Evolutionary conservation across 768 basidiomycete species (phyloP).

Genomic region (Rhizopogon roseolus): DNA sequence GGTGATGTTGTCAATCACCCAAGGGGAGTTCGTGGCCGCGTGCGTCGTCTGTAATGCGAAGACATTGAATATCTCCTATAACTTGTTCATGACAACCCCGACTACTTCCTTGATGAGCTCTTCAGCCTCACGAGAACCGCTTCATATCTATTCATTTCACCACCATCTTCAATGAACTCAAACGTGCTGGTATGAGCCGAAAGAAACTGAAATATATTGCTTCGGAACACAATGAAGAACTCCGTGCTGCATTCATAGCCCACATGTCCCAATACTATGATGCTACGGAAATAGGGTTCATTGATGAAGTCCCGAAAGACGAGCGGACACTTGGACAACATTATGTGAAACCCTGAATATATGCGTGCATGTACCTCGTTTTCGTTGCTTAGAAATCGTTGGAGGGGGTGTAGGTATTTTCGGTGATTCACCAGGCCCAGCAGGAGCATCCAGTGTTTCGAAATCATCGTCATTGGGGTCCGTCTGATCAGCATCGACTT

Average conservation of each 20-base stretch:
- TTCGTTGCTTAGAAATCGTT: background rate
- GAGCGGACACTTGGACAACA: slow-evolving; percentile 17
- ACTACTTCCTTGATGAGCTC: slow-evolving; percentile 20
- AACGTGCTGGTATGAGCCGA: slow-evolving; percentile 13
- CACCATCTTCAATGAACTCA: slow-evolving; percentile 18
- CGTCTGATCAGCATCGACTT: no score
- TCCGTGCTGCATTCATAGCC: slow-evolving; percentile 11
- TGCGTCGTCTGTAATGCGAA: no score
- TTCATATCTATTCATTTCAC: slow-evolving; percentile 10
- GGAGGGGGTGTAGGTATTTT: background rate
- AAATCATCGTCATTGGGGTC: background rate
- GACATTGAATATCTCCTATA: slow-evolving; percentile 9
- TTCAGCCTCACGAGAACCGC: background rate
- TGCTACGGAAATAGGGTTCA: slow-evolving; percentile 9
- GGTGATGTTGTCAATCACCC: no score
- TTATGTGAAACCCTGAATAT: slow-evolving; percentile 6
- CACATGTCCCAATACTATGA: slow-evolving; percentile 17
- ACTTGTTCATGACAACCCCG: slow-evolving; percentile 15
- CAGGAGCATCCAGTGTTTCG: background rate
- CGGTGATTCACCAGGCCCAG: background rate
- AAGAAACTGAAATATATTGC: slow-evolving; percentile 21
- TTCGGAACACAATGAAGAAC: slow-evolving; percentile 12
- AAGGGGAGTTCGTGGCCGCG: no score
- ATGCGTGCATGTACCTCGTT: background rate
- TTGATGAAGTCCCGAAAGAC: slow-evolving; percentile 27